Conservation (phyloP, 1,139 yeast genomes). For the Debaryomyces psychrophilus region DNA sequence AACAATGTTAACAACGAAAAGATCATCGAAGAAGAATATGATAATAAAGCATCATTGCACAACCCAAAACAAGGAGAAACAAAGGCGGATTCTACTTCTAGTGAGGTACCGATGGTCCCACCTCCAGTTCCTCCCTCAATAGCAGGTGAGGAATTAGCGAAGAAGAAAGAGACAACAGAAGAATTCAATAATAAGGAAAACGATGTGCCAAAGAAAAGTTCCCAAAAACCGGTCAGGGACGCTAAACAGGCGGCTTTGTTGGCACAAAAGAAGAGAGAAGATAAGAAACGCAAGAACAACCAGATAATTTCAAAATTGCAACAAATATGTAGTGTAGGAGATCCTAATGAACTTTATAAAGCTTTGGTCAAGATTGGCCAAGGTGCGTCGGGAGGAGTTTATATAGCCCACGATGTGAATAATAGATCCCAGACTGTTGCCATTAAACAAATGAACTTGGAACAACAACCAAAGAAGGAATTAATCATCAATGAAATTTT, state of each 20-base stretch:
- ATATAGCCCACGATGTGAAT: conserved; percentile 73
- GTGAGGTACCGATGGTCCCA: conserved; percentile 42
- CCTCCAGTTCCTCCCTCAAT: conserved; percentile 25
- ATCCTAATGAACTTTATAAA: conserved; percentile 75
- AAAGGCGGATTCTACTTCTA: conserved; percentile 29
- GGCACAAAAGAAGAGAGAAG: conserved; percentile 75
- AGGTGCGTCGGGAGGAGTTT: conserved; percentile 98
- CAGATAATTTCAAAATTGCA: conserved; percentile 71
- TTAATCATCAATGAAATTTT: conserved; percentile 65
- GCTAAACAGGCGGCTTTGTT: conserved; percentile 59
- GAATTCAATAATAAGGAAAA: conserved; percentile 16
- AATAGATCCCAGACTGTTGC: conserved; percentile 74
- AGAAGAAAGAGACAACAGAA: conserved; percentile 11
- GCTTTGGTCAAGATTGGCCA: conserved; percentile 87
- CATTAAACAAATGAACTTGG: conserved; percentile 91
- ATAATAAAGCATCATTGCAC: conserved; percentile 11
- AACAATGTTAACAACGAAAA: neutral
- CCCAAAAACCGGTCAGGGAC: conserved; percentile 48
- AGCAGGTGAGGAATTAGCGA: conserved; percentile 4
- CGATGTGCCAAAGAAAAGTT: conserved; percentile 15
- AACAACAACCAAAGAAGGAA: conserved; percentile 94
- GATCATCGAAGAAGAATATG: conserved; percentile 12
- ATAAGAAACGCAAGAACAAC: conserved; percentile 66
- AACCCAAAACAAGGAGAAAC: conserved; percentile 26
- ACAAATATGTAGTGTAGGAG: conserved; percentile 82